A percentile compares a stretch with the other conserved stretches of the same genome.
These are phyloP conservation scores for Mucor irregularis DNA, from an alignment of 371 early-diverging fungal species.

Conservation along the genomic window DNA sequence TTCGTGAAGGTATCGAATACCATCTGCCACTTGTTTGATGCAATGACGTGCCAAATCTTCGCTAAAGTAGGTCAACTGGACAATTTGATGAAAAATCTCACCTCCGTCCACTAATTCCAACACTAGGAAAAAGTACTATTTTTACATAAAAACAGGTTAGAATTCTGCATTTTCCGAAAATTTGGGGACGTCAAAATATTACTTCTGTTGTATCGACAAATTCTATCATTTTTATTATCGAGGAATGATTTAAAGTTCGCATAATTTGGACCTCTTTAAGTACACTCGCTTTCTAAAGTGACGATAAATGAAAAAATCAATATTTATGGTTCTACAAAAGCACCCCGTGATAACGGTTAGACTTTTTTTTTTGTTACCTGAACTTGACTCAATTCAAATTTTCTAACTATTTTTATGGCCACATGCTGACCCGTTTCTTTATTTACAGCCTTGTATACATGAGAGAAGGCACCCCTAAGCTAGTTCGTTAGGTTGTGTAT, in stretches of 20 bases:
- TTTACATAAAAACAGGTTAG: not conserved
- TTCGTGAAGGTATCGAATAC: constrained; percentile 86
- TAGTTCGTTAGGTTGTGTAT: constrained; percentile 6
- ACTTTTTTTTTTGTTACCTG: constrained; percentile 52
- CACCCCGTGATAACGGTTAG: not conserved
- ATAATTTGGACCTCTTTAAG: constrained; percentile 88
- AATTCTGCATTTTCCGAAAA: not conserved
- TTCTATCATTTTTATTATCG: constrained; percentile 73
- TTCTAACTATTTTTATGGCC: constrained; percentile 84
- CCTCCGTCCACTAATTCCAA: constrained; percentile 86
- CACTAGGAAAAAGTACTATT: constrained; percentile 72
- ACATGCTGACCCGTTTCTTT: constrained; percentile 58
- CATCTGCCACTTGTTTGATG: constrained; percentile 87
- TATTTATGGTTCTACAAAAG: constrained; percentile 4
- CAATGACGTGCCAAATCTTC: constrained; percentile 79
- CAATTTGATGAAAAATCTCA: constrained; percentile 85
- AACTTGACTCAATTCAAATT: constrained; percentile 55
- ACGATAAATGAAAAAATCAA: too few species aligned
- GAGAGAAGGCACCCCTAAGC: constrained; percentile 80
- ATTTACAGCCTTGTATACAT: constrained; percentile 74
- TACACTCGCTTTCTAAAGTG: constrained; percentile 70
- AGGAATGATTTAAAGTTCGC: constrained; percentile 77
- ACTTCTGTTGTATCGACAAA: constrained; percentile 60
- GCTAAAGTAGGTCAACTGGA: constrained; percentile 77
- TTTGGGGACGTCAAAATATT: too few species aligned